A percentile compares a stretch with the other conserved stretches of the same genome.
These are phyloP conservation scores for Dioscorea zingiberensis DNA, from an alignment of 106 monocot genomes.

Conservation along the genomic window DNA sequence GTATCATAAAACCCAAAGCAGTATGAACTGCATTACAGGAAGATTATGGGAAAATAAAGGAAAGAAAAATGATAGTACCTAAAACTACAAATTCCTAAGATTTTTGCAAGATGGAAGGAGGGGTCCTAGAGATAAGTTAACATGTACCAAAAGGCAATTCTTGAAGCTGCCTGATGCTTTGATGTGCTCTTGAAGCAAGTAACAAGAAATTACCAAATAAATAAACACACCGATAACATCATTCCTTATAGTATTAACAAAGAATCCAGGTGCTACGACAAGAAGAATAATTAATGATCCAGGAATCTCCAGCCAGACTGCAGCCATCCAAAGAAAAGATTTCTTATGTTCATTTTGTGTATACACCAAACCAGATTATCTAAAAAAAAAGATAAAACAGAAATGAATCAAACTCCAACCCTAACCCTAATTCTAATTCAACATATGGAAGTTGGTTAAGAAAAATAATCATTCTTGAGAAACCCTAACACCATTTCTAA, in stretches of 20 bases:
- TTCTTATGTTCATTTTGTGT: no score
- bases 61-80: no score
- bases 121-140: constrained; percentile 30
- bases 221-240: constrained; percentile 30
- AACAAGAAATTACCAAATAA: constrained; percentile 62
- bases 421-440: no score
- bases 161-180: constrained; percentile 80
- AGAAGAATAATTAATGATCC: constrained; percentile 64
- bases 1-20: no score
- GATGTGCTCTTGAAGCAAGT: constrained; percentile 91
- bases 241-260: constrained; percentile 43
- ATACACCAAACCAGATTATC: no score
- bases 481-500: no score
- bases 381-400: no score
- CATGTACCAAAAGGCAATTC: constrained; percentile 69
- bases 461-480: no score
- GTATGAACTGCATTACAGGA: no score
- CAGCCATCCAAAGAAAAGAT: neutral
- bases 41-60: neutral
- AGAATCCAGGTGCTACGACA: constrained; percentile 58
- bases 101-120: neutral
- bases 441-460: no score
- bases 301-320: constrained; percentile 82
- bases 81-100: no score
- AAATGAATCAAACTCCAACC: no score